Percentiles rank a stretch among this genome's conserved stretches.
Evolutionary conservation across 2,329 filamentous ascomycete genomes (phyloP).

Genomic region (Cercospora beticola): DNA sequence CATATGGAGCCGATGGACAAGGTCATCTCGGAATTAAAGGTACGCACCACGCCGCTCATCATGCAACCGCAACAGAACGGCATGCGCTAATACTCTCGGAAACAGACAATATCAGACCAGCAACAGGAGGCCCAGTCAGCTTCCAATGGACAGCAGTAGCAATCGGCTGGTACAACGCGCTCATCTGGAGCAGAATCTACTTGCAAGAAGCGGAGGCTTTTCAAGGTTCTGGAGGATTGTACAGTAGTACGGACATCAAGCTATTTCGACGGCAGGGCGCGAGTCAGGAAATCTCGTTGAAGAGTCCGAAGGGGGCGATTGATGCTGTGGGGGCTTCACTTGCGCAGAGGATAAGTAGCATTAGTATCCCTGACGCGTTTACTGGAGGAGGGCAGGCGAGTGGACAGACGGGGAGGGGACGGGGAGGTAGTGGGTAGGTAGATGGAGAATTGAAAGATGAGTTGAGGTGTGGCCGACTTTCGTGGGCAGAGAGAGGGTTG

Average conservation of each 20-base stretch:
- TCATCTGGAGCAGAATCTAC: constrained; percentile 93
- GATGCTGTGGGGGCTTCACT: constrained; percentile 91
- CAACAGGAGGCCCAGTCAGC: constrained; percentile 6
- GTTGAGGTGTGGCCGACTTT: neutral
- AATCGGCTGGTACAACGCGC: constrained; percentile 90
- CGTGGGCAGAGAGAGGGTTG: neutral
- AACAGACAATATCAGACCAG: constrained; percentile 16
- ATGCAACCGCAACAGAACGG: neutral
- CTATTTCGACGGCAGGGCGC: constrained; percentile 82
- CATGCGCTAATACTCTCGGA: neutral
- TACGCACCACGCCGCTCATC: constrained; percentile 6
- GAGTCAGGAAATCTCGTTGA: constrained; percentile 48
- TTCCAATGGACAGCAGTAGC: constrained; percentile 28
- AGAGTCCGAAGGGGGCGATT: constrained; percentile 83
- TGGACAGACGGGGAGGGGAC: neutral
- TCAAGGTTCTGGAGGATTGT: constrained; percentile 79
- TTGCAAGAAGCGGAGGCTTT: constrained; percentile 79
- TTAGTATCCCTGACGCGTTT: constrained; percentile 4
- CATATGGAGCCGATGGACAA: constrained; percentile 22
- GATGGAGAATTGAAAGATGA: neutral
- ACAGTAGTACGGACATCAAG: constrained; percentile 86
- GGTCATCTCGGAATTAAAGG: constrained; percentile 17
- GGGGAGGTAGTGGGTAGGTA: neutral
- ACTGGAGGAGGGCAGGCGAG: neutral
- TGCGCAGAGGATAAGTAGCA: constrained; percentile 74